phyloP scores from a whole-genome alignment of 2,329 filamentous ascomycete genomes.

The Sporothrix euskadiensis region DNA sequence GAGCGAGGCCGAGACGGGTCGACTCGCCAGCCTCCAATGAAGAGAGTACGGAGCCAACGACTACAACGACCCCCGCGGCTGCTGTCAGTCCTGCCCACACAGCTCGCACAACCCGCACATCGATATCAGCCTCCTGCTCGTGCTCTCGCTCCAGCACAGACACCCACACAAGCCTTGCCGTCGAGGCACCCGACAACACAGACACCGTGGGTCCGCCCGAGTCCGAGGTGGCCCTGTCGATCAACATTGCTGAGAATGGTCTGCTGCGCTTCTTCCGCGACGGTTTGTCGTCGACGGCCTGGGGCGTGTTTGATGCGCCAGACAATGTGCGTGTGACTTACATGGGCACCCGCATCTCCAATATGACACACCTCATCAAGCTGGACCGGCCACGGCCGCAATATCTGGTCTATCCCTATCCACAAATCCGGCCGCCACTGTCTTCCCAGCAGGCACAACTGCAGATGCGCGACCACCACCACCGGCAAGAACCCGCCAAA shows the following conservation, averaged over 20 bases:
- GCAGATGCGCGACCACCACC: neutral
- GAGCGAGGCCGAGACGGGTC: neutral
- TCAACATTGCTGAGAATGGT: slow-evolving; percentile 28
- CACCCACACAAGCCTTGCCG: neutral
- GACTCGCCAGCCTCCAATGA: neutral
- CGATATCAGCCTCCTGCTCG: neutral
- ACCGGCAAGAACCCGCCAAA: neutral
- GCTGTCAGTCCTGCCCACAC: neutral
- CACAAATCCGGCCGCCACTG: slow-evolving; percentile 26
- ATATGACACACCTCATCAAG: slow-evolving; percentile 28
- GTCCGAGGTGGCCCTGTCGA: slow-evolving; percentile 25
- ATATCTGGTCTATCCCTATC: slow-evolving; percentile 28
- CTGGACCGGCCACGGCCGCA: slow-evolving; percentile 26
- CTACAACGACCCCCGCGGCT: neutral
- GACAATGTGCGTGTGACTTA: slow-evolving; percentile 25
- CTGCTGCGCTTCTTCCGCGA: slow-evolving; percentile 29
- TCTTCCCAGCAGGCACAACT: neutral
- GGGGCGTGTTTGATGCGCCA: slow-evolving; percentile 24
- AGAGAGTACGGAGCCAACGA: neutral
- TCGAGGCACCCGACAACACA: neutral
- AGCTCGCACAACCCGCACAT: neutral
- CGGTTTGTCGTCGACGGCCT: slow-evolving; percentile 24
- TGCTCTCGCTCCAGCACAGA: neutral
- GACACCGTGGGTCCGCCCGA: slow-evolving; percentile 22
- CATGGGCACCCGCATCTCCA: slow-evolving; percentile 27